Evolutionary conservation across 2,329 filamentous ascomycete species (phyloP).

Genomic region (Pleoardoris graminearum): DNA sequence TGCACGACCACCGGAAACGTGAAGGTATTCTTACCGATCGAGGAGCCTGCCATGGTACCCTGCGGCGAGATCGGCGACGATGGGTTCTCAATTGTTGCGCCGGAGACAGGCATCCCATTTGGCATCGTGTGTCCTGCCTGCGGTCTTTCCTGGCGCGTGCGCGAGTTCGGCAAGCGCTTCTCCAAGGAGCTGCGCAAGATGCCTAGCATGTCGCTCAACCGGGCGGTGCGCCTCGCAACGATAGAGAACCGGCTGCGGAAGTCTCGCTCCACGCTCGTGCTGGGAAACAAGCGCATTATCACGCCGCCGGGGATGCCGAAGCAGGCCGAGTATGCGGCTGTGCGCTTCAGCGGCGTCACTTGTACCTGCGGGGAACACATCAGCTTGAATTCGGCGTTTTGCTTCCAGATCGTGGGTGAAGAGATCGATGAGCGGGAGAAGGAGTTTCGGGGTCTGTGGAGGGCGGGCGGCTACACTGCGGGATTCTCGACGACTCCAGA

Average conservation of each 20-base stretch:
- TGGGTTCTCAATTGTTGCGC: not conserved
- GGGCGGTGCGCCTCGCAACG: not conserved
- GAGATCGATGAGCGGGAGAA: conserved; percentile 8
- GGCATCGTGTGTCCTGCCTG: conserved; percentile 31
- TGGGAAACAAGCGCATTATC: conserved; percentile 3
- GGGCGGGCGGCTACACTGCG: not conserved
- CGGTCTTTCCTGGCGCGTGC: conserved; percentile 29
- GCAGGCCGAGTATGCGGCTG: conserved; percentile 22
- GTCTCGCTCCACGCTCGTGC: conserved; percentile 15
- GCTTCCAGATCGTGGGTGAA: conserved; percentile 26
- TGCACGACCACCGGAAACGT: conserved; percentile 26
- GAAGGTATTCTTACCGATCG: conserved; percentile 28
- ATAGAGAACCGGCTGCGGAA: conserved; percentile 10
- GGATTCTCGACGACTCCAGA: conserved; percentile 14
- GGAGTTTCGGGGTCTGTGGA: not conserved
- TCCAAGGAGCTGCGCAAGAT: conserved; percentile 21
- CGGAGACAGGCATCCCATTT: conserved; percentile 19
- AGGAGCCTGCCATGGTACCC: conserved; percentile 27
- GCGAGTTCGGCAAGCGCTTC: conserved; percentile 7
- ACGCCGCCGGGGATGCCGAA: conserved; percentile 11
- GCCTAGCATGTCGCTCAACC: conserved; percentile 13
- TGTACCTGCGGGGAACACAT: conserved; percentile 27
- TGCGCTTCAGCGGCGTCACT: conserved; percentile 24
- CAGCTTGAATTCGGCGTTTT: conserved; percentile 17
- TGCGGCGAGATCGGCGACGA: not conserved